A percentile compares a stretch with the other conserved stretches of the same genome.
Conservation (phyloP, 345 rosid genomes). For the Capsella bursapastoris region DNA sequence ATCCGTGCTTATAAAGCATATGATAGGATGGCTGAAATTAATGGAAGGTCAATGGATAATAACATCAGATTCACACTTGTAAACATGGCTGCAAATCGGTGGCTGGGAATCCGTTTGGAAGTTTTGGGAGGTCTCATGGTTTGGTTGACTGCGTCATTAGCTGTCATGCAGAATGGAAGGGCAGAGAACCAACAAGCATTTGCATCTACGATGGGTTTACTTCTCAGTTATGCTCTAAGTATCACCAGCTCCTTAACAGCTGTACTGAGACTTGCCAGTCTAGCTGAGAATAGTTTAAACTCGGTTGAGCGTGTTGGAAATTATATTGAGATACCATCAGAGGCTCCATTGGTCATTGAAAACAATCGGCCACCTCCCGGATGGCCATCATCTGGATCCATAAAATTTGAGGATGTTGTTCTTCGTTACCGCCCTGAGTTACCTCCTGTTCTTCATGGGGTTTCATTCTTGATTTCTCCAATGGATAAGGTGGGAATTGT, state of each 20-base stretch:
- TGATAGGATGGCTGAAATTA: slow-evolving; percentile 90
- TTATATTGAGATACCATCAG: slow-evolving; percentile 85
- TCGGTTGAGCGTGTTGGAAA: slow-evolving; percentile 93
- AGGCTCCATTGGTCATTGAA: slow-evolving; percentile 82
- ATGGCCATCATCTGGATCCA: slow-evolving; percentile 98
- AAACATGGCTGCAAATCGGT: slow-evolving; percentile 92
- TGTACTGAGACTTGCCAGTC: slow-evolving; percentile 95
- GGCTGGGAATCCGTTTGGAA: slow-evolving; percentile 98
- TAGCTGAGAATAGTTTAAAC: slow-evolving; percentile 97
- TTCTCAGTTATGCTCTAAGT: slow-evolving; percentile 92
- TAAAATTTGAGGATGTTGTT: slow-evolving; percentile 88
- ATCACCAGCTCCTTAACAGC: slow-evolving; percentile 82
- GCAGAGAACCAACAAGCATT: slow-evolving; percentile 85
- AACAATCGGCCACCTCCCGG: slow-evolving; percentile 95
- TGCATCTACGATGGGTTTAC: slow-evolving; percentile 99
- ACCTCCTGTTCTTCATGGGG: slow-evolving; percentile 90
- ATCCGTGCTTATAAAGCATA: slow-evolving; percentile 99
- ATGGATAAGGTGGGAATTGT: slow-evolving; percentile 97
- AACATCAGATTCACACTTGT: slow-evolving; percentile 88
- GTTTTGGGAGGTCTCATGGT: slow-evolving; percentile 96
- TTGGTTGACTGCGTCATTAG: slow-evolving; percentile 98
- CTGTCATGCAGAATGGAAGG: slow-evolving; percentile 93
- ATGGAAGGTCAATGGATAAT: slow-evolving; percentile 94
- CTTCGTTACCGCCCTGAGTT: slow-evolving; percentile 94
- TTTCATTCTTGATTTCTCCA: slow-evolving; percentile 79